These are phyloP conservation scores for Alternaria hordeiaustralica DNA, from an alignment of 2,329 filamentous ascomycete species.

Conservation along the genomic window DNA sequence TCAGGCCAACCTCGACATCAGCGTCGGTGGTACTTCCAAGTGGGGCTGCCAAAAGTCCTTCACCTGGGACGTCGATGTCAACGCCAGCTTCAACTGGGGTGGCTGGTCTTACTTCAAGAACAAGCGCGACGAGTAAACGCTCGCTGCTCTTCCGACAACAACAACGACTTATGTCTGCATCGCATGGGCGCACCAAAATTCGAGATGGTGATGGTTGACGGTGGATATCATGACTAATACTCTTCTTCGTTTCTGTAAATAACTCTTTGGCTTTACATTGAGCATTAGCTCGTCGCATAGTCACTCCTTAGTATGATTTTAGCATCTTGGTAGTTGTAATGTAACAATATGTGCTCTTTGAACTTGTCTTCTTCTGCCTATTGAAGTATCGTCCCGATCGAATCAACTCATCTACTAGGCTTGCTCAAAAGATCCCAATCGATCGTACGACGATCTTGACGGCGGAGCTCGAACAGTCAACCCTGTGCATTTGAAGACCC, in stretches of 20 bases:
- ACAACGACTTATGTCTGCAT: conserved; percentile 2
- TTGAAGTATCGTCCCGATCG: neutral
- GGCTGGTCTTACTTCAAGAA: conserved; percentile 6
- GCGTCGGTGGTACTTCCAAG: conserved; percentile 9
- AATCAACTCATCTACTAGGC: neutral
- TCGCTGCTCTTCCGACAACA: neutral
- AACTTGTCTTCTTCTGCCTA: neutral
- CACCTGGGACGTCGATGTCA: conserved; percentile 30
- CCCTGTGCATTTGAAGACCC: neutral
- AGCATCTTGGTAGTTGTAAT: conserved; percentile 7
- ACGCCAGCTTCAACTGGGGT: conserved; percentile 31
- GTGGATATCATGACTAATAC: conserved; percentile 3
- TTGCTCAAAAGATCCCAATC: neutral
- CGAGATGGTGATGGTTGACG: neutral
- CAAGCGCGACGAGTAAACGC: conserved; percentile 15
- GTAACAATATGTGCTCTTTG: conserved; percentile 5
- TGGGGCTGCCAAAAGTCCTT: conserved; percentile 35
- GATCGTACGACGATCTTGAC: neutral
- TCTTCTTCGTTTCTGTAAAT: conserved; percentile 4
- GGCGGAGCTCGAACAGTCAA: neutral
- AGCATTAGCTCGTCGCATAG: conserved; percentile 4
- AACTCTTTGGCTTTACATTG: conserved; percentile 9
- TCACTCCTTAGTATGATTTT: conserved; percentile 12
- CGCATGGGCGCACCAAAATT: neutral
- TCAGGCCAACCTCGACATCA: conserved; percentile 30